Evolutionary conservation across 352 stramenopile genomes (phyloP), one percentile per base, ranked within the genome.

Genomic region (Globisporangium viniferum): DNA sequence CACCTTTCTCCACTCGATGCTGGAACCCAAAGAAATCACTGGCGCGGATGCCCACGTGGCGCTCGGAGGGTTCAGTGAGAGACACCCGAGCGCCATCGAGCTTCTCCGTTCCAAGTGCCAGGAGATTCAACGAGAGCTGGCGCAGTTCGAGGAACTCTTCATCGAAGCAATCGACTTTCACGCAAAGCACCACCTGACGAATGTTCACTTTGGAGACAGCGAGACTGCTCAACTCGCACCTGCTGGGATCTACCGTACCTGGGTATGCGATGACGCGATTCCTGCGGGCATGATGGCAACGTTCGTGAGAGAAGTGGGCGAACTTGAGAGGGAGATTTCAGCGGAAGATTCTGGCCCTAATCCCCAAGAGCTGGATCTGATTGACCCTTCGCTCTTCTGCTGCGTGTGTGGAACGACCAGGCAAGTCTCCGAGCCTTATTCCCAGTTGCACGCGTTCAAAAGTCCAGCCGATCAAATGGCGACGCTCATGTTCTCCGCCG

Each of bases 361-460:
- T 33, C 31, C 31, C 31, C 77, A 88, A 54, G 79, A 88, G 44
- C 72, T 88, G 10, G 66, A 88, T 36, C 70, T 90, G 14, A 72
- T 92, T 14, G 75, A 89, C 59, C 81, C 82, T n/a, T 91, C 84
- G 39, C 62, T 90, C 1, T 90, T 79, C 58, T 92, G 84, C 59
- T 82, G 74, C 27, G 76, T 92, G 1, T 68, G 75, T n/a, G 73
- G 77, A 29, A 39, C 73, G 14, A 88, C 80, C 0, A 64, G 66
- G 29, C 12, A 46, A 4, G 10, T 75, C 0, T 1, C 49, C 0
- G 51, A 24, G 46, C 22, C 46, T 10, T 20, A n/a, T 22, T 15
- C 35, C 6, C 14, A 54, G 18, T 35, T 22, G 10, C 1, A 41
- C 15, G 14, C 39, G 14, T 53, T 36, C 10, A 65, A 2, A 22